Evolutionary conservation across 495 filamentous ascomycete genomes (phyloP).

Genomic region (Penicillium fimorum): DNA sequence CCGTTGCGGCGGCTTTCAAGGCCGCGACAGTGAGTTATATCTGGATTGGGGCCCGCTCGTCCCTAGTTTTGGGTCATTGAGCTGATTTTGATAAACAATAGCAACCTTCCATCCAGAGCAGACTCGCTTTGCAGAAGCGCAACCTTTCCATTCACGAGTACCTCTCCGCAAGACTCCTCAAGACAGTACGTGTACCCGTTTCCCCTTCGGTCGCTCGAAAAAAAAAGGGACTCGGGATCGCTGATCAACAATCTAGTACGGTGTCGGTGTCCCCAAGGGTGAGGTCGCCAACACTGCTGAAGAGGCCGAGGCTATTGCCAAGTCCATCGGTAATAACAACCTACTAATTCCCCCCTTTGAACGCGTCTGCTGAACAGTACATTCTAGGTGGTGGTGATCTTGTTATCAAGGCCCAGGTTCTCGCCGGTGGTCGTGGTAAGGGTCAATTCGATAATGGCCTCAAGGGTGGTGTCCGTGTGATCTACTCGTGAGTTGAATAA

Average conservation of each 20-base stretch:
- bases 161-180: conserved; percentile 84
- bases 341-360: conserved; percentile 1
- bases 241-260: conserved; percentile 65
- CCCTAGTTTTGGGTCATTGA: conserved; percentile 7
- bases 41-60: conserved; percentile 16
- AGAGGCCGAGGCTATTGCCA: conserved; percentile 90
- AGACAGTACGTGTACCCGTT: conserved; percentile 59
- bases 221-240: conserved; percentile 12
- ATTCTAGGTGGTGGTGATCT: conserved; percentile 79
- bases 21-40: conserved; percentile 55
- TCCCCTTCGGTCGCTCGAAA: conserved; percentile 20
- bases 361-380: conserved; percentile 26
- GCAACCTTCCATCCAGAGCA: conserved; percentile 49
- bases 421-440: conserved; percentile 96
- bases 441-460: conserved; percentile 96
- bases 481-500: conserved; percentile 73
- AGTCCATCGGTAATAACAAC: conserved; percentile 65
- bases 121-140: conserved; percentile 65
- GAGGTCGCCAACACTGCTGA: conserved; percentile 75
- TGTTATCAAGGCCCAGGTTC: conserved; percentile 99
- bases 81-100: conserved; percentile 33
- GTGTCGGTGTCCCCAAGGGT: conserved; percentile 86
- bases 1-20: conserved; percentile 64
- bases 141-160: conserved; percentile 96
- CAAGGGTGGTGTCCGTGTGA: conserved; percentile 96